Evolutionary conservation across 352 stramenopile species (phyloP).

Genomic region (Saprolegnia diclina): DNA sequence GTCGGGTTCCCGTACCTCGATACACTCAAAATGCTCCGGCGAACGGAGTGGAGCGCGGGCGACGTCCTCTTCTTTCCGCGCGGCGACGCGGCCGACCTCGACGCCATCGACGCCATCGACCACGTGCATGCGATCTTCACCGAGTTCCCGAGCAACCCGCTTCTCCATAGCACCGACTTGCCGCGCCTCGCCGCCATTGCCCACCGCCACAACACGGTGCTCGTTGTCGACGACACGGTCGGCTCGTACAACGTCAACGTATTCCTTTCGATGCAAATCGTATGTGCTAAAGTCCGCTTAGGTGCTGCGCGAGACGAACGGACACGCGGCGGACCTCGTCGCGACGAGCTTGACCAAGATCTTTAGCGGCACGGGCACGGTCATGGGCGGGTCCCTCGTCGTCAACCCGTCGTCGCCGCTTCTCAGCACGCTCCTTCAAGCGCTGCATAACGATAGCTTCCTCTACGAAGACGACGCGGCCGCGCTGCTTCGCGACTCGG

Average conservation of each 20-base stretch:
- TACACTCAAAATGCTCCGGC: constrained; percentile 88
- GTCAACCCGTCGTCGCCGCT: constrained; percentile 68
- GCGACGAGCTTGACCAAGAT: constrained; percentile 92
- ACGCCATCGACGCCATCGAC: constrained; percentile 64
- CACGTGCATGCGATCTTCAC: constrained; percentile 86
- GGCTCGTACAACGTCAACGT: constrained; percentile 87
- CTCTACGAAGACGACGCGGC: constrained; percentile 53
- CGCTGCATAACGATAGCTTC: constrained; percentile 50
- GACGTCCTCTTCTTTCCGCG: constrained; percentile 89
- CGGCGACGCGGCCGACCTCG: constrained; percentile 54
- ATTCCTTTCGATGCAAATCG: not conserved
- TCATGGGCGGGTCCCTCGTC: constrained; percentile 89
- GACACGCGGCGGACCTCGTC: constrained; percentile 74
- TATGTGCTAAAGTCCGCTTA: too few species aligned
- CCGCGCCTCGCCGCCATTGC: constrained; percentile 71
- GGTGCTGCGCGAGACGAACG: constrained; percentile 50
- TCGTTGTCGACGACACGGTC: constrained; percentile 90
- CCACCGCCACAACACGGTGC: constrained; percentile 74
- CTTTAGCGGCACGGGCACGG: constrained; percentile 85
- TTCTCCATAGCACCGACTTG: constrained; percentile 83
- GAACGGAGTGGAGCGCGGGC: constrained; percentile 73
- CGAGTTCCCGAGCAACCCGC: constrained; percentile 90
- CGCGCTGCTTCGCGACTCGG: constrained; percentile 38
- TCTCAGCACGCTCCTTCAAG: constrained; percentile 15
- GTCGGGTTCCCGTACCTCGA: constrained; percentile 93